phyloP scores from a whole-genome alignment of 352 stramenopile species.

The Peronospora destructor region DNA sequence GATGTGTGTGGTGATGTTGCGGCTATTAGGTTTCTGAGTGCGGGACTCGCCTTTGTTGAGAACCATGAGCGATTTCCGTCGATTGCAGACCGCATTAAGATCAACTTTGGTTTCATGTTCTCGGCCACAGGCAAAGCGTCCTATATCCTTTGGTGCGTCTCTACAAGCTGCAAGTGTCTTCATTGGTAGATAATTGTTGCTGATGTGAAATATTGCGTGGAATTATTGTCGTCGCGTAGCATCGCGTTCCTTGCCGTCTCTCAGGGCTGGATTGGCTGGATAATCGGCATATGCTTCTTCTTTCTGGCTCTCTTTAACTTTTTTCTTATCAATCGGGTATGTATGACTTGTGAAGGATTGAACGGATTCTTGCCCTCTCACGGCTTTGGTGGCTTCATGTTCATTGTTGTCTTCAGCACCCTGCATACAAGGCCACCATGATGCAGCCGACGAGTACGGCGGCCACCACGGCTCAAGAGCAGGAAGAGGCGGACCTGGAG shows the following conservation, averaged over 20 bases:
- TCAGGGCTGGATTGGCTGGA: constrained; percentile 69
- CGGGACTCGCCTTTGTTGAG: constrained; percentile 70
- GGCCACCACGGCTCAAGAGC: constrained; percentile 25
- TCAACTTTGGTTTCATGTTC: constrained; percentile 88
- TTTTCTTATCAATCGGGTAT: constrained; percentile 79
- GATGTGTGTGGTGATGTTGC: neutral
- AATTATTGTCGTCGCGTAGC: constrained; percentile 23
- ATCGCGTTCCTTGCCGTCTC: constrained; percentile 80
- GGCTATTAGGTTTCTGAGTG: constrained; percentile 44
- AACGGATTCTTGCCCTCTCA: neutral
- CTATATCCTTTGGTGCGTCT: constrained; percentile 75
- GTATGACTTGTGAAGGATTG: constrained; percentile 12
- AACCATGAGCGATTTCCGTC: constrained; percentile 81
- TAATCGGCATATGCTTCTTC: constrained; percentile 71
- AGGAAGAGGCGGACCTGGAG: constrained; percentile 58
- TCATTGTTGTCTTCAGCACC: constrained; percentile 38
- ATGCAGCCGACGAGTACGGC: constrained; percentile 38
- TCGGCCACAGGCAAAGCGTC: constrained; percentile 71
- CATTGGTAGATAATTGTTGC: neutral
- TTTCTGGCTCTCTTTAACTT: constrained; percentile 79
- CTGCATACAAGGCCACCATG: constrained; percentile 73
- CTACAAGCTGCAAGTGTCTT: neutral
- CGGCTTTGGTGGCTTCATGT: constrained; percentile 3
- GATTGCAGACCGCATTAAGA: constrained; percentile 68
- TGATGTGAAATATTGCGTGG: constrained; percentile 5